These are phyloP conservation scores for Hansenula lynferdii DNA, from an alignment of 1,139 yeast genomes.

Conservation along the genomic window DNA sequence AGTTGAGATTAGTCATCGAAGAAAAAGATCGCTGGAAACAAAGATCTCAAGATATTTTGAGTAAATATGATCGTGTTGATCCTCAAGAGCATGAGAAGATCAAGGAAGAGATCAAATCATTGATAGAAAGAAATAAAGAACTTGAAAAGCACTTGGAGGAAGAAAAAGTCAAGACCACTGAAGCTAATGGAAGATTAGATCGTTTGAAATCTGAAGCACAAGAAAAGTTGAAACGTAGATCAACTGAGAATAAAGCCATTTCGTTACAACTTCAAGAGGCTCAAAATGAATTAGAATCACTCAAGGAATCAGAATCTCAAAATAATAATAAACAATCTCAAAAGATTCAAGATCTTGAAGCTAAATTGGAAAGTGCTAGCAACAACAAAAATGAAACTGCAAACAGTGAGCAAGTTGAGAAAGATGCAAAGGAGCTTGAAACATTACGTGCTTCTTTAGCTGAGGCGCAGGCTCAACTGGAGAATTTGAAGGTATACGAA, in stretches of 20 bases:
- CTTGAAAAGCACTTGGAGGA: slow-evolving; percentile 3
- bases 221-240: slow-evolving; percentile 33
- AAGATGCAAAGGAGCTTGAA: slow-evolving; percentile 18
- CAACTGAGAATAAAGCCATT: slow-evolving; percentile 21
- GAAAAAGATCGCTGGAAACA: slow-evolving; percentile 50
- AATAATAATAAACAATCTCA: slow-evolving; percentile 11
- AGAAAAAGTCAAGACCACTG: slow-evolving; percentile 17
- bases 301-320: slow-evolving; percentile 4
- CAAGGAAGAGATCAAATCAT: slow-evolving; percentile 26
- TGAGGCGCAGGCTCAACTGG: slow-evolving; percentile 17
- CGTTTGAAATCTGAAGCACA: slow-evolving; percentile 28
- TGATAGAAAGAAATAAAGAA: slow-evolving; percentile 15
- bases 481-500: slow-evolving; percentile 23
- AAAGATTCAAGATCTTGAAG: slow-evolving; percentile 11
- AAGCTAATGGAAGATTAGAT: slow-evolving; percentile 26
- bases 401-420: slow-evolving; percentile 1
- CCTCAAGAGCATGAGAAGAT: slow-evolving; percentile 38
- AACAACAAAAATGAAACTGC: slow-evolving; percentile 15
- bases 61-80: slow-evolving; percentile 42
- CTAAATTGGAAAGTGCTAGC: slow-evolving; percentile 2
- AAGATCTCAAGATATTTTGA: slow-evolving; percentile 42
- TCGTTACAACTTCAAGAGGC: slow-evolving; percentile 4
- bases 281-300: slow-evolving; percentile 12
- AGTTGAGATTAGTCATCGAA: slow-evolving; percentile 31
- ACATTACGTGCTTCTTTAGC: slow-evolving; percentile 18